Evolutionary conservation across 768 basidiomycete genomes (phyloP), one percentile per base, ranked within the genome.

Genomic region (Collybiopsis confluens): DNA sequence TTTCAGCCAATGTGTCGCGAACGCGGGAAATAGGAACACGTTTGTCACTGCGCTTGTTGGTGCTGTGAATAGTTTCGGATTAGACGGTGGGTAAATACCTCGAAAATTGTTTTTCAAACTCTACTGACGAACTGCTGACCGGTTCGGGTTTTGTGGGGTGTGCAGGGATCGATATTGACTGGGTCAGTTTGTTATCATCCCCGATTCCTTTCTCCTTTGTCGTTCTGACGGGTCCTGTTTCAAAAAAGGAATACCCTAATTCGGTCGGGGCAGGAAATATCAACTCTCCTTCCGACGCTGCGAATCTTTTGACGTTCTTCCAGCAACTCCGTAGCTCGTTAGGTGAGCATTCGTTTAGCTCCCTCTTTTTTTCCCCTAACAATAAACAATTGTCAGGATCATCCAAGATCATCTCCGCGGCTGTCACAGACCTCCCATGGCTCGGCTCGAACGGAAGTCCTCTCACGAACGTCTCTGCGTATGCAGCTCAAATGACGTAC

Each of bases 201-300:
- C n/a, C n/a, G n/a, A n/a, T n/a, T n/a, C n/a, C n/a, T n/a, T n/a
- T n/a, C n/a, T n/a, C n/a, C n/a, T n/a, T n/a, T n/a, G n/a, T n/a
- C n/a, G n/a, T n/a, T n/a, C n/a, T n/a, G n/a, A n/a, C n/a, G n/a
- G n/a, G n/a, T n/a, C n/a, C n/a, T n/a, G n/a, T n/a, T n/a, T n/a
- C n/a, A n/a, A n/a, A n/a, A n/a, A n/a, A 83, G 84, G 88, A 90
- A 73, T 91, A 89, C 64, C 89, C 88, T 9, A 85, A 83, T 58
- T 73, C 75, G 6, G 58, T 69, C 0, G 89, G 87, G 16, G 75
- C 75, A 7, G 83, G 85, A 4, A 87, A 91, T 62, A 75, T 76
- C 2, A 71, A 79, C 60, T 79, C 82, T 1, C 57, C 78, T n/a
- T 57, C 69, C 15, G 89, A 91, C 62, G 69, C 85, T 1, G 80